Conservation (phyloP, 75 land plant genomes). For the Larix kaempferi region DNA sequence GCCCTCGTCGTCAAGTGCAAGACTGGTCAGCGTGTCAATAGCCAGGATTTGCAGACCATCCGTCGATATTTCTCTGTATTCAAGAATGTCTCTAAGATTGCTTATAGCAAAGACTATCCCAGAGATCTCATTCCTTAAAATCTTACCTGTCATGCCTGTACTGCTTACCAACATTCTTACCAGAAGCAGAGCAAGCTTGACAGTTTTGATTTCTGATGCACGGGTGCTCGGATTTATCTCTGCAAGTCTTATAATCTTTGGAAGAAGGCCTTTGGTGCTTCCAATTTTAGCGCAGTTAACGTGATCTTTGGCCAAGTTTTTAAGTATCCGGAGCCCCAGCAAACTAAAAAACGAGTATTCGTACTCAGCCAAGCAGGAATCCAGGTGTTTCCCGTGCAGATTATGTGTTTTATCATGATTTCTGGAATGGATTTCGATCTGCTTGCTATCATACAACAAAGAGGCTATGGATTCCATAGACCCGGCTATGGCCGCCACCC, state of each 20-base stretch:
- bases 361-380: background rate
- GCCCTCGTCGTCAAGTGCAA: slow-evolving; percentile 67
- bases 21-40: slow-evolving; percentile 61
- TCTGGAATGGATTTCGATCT: background rate
- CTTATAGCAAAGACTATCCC: slow-evolving; percentile 68
- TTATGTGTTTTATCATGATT: slow-evolving; percentile 41
- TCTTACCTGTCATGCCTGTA: slow-evolving; percentile 57
- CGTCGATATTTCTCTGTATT: slow-evolving; percentile 28
- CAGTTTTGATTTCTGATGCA: slow-evolving; percentile 34
- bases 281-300: no score
- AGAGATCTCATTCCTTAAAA: slow-evolving; percentile 54
- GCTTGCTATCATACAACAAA: slow-evolving; percentile 35
- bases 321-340: slow-evolving; percentile 22
- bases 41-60: slow-evolving; percentile 39
- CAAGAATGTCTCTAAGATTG: slow-evolving; percentile 66
- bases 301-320: background rate
- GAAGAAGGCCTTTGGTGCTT: background rate
- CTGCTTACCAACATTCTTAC: slow-evolving; percentile 57
- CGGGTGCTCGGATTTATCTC: slow-evolving; percentile 8
- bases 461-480: slow-evolving; percentile 65
- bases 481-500: slow-evolving; percentile 44
- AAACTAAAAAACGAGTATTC: slow-evolving; percentile 7
- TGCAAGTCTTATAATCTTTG: slow-evolving; percentile 43
- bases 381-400: slow-evolving; percentile 16
- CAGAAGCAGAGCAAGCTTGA: slow-evolving; percentile 58